Base-by-base conservation (phyloP, 768 basidiomycete genomes). In the Termitomyces sp. region DNA sequence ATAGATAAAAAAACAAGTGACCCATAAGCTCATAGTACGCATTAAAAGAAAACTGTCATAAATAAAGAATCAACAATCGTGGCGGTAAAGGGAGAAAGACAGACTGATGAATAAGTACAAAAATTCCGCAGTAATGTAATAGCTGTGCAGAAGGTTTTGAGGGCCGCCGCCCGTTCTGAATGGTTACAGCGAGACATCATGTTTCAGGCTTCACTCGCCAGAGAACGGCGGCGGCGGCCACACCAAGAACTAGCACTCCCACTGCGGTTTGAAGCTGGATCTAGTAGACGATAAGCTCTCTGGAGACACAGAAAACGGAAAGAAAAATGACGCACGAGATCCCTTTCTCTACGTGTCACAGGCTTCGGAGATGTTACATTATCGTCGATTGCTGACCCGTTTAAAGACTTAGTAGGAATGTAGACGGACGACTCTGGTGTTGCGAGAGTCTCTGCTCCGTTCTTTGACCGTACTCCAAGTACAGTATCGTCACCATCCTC, bases 181-280 rank as follows among this genome's bases (percentile, higher is more conserved):
- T 36, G 4, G 7, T 4, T 5, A 32, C 16, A 33, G 14, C 35
- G n/a, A 43, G 8, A 52, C 16, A 38, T 65, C 50, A 65, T 40
- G 65, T 61, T 68, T 76, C 73, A 4, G 73, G 71, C 56, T 82
- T 84, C 30, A 88, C 84, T 61, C 85, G 79, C 86, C 87, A 89
- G 64, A 88, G 71, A 51, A 90, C 87, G 7, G 87, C 88, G 13
- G 81, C 86, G 2, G 88, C 86, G 4, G 85, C 86, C 8, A 87
- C 80, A 51, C 84, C 77, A 30, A 90, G 69, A 4, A 90, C 77
- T 18, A 88, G 67, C 8, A 89, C 81, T 5, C 87, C 87, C 3
- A 87, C 70, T 6, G 84, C 86, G 2, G 86, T 78, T 57, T 80
- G 78, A 63, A 84, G 63, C 73, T 76, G 76, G 43, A 79, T 66